Percentiles rank a stretch among this genome's conserved stretches.
Conservation (phyloP, 768 basidiomycete genomes). For the Podaxis carcinomalis region DNA sequence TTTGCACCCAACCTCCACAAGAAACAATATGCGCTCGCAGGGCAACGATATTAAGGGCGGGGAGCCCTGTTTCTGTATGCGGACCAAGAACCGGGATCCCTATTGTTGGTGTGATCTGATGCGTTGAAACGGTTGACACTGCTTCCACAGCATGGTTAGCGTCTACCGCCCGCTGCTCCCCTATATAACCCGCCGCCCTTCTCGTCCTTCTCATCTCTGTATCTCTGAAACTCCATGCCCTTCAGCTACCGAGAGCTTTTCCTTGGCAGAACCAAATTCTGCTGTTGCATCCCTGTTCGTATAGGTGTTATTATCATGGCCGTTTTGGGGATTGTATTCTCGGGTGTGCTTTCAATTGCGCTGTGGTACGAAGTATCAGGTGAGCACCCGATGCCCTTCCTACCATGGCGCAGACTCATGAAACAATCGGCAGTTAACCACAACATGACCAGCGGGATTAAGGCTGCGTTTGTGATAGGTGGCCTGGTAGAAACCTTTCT, state of each 20-base stretch:
- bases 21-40: neutral
- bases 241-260: constrained; percentile 42
- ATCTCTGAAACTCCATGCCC: constrained; percentile 26
- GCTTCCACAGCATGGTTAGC: constrained; percentile 5
- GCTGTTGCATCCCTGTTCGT: constrained; percentile 62
- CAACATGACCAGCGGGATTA: constrained; percentile 28
- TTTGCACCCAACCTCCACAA: neutral
- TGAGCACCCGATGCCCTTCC: constrained; percentile 27
- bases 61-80: neutral
- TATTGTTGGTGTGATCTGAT: neutral
- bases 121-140: constrained; percentile 2
- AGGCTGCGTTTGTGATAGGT: constrained; percentile 42
- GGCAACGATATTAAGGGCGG: neutral
- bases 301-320: constrained; percentile 56
- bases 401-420: constrained; percentile 1
- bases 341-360: constrained; percentile 47
- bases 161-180: neutral
- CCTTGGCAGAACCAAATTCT: constrained; percentile 50
- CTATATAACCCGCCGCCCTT: neutral
- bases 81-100: neutral
- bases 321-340: constrained; percentile 46
- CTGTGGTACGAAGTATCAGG: constrained; percentile 63
- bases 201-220: neutral
- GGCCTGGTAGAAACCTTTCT: constrained; percentile 52
- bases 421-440: constrained; percentile 24